Evolutionary conservation across 2,329 filamentous ascomycete species (phyloP).

Genomic region (Trichoderma afroharzianum): DNA sequence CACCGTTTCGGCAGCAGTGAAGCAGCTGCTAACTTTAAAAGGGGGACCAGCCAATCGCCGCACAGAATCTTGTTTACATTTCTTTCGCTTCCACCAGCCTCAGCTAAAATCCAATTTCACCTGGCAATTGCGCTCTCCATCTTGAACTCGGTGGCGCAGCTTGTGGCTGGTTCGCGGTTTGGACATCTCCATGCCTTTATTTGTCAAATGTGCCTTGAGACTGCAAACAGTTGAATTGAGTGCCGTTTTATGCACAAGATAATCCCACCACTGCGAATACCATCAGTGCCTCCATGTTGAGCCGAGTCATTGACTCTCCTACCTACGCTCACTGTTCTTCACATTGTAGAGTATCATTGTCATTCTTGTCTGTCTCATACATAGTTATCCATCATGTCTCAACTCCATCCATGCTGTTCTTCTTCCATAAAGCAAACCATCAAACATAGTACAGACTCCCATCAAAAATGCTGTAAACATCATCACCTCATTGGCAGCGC

Average conservation of each 20-base stretch:
- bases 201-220: neutral
- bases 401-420: constrained; percentile 3
- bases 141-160: neutral
- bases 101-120: neutral
- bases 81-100: neutral
- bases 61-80: neutral
- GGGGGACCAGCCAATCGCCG: neutral
- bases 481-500: constrained; percentile 13
- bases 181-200: neutral
- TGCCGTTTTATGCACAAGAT: neutral
- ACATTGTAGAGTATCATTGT: neutral
- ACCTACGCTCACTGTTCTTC: neutral
- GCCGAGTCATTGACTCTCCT: neutral
- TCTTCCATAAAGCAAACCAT: neutral
- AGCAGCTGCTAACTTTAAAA: neutral
- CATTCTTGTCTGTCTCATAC: neutral
- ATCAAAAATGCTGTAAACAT: neutral
- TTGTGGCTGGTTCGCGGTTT: neutral
- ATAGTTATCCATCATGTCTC: neutral
- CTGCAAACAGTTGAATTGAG: neutral
- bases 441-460: neutral
- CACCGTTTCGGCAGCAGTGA: neutral
- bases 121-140: neutral
- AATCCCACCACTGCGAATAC: neutral
- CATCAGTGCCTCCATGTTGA: neutral